Base-by-base conservation (phyloP, 2,329 filamentous ascomycete genomes). In the Calonectria crousiana region DNA sequence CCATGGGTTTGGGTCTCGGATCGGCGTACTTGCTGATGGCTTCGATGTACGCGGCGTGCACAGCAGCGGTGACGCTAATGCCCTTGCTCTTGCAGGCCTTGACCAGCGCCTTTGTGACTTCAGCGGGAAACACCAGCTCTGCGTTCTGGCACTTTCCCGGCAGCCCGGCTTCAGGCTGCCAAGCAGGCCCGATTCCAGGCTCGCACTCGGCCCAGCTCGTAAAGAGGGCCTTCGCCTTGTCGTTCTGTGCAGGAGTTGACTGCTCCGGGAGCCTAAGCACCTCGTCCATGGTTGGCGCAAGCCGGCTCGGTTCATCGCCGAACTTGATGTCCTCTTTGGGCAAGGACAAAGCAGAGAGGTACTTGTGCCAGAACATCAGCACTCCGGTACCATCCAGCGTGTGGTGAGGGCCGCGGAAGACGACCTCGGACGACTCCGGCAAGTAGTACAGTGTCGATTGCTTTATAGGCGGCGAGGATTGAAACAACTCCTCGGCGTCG, bases 281-380 rank as follows among this genome's bases (percentile, higher is more conserved):
- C 13, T 75, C 60, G 20, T 67, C 65, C 53, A 72, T 53, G 51
- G 56, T 26, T 18, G 73, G 73, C 30, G 66, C 69, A 4, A 70
- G 60, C 44, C 73, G 58, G 38, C 58, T 38, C 20, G 47, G 41
- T 38, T 75, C 73, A 26, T 72, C 65, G 6, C 65, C 58, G 49
- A 75, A 75, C 69, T 13, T 10, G 20, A 75, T 62, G 38, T 60
- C 20, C 28, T 58, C 51, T 18, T 32, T 34, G 4, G 58, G 73
- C 8, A 64, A 69, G 8, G 36, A 49, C 16, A 79, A 71, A 2
- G 76, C 76, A 34, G 58, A 66, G 9, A 81, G 72, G 53, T 73
- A 79, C 65, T 65, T 74, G 51, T 80, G 65, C 78, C 77, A 79
- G 44, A 81, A 79, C 6, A 77, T 41, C 34, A 79, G n/a, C 1